Evolutionary conservation across 257 asterid species (phyloP), one percentile per base, ranked within the genome.

Genomic region (Solanum boliviense): DNA sequence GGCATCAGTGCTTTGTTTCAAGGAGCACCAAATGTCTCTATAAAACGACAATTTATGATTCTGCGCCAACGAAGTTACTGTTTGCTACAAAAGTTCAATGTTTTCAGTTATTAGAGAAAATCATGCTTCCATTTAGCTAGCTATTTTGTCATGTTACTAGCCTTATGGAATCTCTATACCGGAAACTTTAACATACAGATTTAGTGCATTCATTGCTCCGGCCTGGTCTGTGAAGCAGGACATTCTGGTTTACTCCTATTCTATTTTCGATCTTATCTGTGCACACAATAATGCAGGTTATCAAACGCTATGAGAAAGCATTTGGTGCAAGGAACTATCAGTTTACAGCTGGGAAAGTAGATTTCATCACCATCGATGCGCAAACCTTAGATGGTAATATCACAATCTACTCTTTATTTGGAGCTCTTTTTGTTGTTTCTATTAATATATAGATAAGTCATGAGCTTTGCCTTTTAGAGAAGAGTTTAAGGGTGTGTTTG

Each of bases 301-400:
- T 94, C 90, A 89, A 87, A 60, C 99, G 99, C 78, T 91, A 95
- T 79, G 98, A 97, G 90, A 87, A 88, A 83, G 96, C 88, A 90
- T 97, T 97, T 87, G 99, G 99, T 83, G 91, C 88, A 16, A 92
- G 99, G 87, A 95, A 97, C 95, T 94, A 91, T 85, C 93, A 88
- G 81, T 91, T 95, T 86, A 91, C 92, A 15, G 86, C 95, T 65
- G 99, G 99, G 90, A 92, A 92, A 60, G 95, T 94, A 89, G 96
- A 95, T 86, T 95, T 97, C 93, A 87, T 97, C 86, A 95, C 93
- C 52, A 76, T 95, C 41, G 99, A 97, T 73, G 94, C 99, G 9
- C 99, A 96, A 89, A 91, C 99, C 62, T 87, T 96, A 91, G 99
- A 97, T 89, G 99, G 99, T 97, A 94, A 91, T 29, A 46, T 34